Evolutionary conservation across 2,329 filamentous ascomycete species (phyloP), one percentile per base, ranked within the genome.

Genomic region (Raffaelea arxii): DNA sequence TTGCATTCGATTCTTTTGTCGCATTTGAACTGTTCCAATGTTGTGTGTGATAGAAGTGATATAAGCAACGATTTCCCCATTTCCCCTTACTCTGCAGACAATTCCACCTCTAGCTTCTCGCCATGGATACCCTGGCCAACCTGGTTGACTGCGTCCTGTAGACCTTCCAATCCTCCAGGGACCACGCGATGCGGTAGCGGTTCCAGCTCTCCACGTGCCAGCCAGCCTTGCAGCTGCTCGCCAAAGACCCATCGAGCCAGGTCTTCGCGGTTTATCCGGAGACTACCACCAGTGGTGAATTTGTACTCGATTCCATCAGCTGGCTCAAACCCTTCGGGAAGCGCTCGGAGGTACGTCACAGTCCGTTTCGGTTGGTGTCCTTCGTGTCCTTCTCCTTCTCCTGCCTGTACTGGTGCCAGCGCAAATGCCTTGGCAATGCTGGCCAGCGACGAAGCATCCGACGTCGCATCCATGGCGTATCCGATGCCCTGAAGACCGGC

Each of bases 341-440:
- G n/a, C n/a, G n/a, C n/a, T n/a, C n/a, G n/a, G n/a, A n/a, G n/a
- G n/a, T n/a, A n/a, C n/a, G n/a, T n/a, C n/a, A n/a, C n/a, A n/a
- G n/a, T n/a, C n/a, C n/a, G n/a, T n/a, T n/a, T n/a, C n/a, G n/a
- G n/a, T n/a, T n/a, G n/a, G n/a, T n/a, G n/a, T n/a, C n/a, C n/a
- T n/a, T n/a, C n/a, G n/a, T n/a, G n/a, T n/a, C n/a, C n/a, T n/a
- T n/a, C n/a, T n/a, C n/a, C n/a, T n/a, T n/a, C n/a, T n/a, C n/a
- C n/a, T n/a, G n/a, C n/a, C n/a, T n/a, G n/a, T n/a, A n/a, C n/a
- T n/a, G n/a, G n/a, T n/a, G n/a, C n/a, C n/a, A n/a, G n/a, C n/a
- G n/a, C n/a, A n/a, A n/a, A n/a, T n/a, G n/a, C 7, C 10, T 7
- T 4, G n/a, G 35, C 35, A 37, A 52, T 56, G 51, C 25, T 48